Percentiles rank a stretch among this genome's conserved stretches.
Conservation (phyloP, 768 basidiomycete genomes). For the Suillus luteus region DNA sequence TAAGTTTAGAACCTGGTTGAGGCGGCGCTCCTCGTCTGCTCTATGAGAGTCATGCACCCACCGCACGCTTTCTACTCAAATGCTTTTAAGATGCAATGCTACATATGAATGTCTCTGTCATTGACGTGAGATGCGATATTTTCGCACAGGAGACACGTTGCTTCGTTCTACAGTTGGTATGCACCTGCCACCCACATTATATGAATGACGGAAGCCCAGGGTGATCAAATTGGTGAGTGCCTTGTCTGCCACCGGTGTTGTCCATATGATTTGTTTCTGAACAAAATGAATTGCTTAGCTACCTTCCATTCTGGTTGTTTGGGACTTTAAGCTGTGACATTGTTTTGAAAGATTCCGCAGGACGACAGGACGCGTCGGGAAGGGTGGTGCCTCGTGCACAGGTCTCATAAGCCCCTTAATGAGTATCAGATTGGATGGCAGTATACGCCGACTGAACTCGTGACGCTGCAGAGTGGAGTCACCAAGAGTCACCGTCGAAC, state of each 20-base stretch:
- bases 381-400: slow-evolving; percentile 1
- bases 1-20: background rate
- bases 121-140: background rate
- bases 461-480: background rate
- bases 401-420: slow-evolving; percentile 2
- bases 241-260: background rate
- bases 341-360: background rate
- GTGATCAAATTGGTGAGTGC: slow-evolving; percentile 8
- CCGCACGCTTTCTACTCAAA: background rate
- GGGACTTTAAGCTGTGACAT: background rate
- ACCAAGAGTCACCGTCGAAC: background rate
- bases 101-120: background rate
- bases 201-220: slow-evolving; percentile 6
- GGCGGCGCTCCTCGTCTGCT: background rate
- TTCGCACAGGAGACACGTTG: background rate
- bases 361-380: background rate
- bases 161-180: background rate
- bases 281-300: background rate
- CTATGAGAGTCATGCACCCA: slow-evolving; percentile 1
- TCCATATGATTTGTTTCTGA: background rate
- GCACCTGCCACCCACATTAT: slow-evolving; percentile 1
- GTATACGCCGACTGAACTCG: background rate
- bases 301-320: slow-evolving; percentile 4
- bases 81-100: background rate
- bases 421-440: slow-evolving; percentile 1